Conservation (phyloP, 2,329 filamentous ascomycete genomes). For the Fusarium sp. region DNA sequence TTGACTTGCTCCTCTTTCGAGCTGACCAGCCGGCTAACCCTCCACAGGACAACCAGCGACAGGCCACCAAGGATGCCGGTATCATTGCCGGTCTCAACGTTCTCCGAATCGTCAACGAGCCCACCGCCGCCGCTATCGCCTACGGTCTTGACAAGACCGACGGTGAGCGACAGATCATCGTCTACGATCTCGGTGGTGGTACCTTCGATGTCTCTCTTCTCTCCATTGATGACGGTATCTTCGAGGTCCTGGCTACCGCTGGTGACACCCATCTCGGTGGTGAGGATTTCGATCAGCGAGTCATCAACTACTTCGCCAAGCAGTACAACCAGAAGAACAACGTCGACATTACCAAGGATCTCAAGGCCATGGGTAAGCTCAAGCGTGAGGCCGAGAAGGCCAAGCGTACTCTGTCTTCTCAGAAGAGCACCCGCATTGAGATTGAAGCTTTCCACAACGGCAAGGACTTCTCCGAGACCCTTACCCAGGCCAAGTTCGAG, state of each 20-base stretch:
- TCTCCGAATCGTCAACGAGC: constrained; percentile 96
- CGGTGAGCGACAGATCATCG: constrained; percentile 87
- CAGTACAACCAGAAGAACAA: constrained; percentile 98
- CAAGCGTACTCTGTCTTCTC: constrained; percentile 95
- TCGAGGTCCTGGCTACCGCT: constrained; percentile 92
- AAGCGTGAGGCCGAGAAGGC: constrained; percentile 99
- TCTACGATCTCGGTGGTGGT: constrained; percentile 94
- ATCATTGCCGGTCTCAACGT: constrained; percentile 92
- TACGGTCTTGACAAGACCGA: constrained; percentile 91
- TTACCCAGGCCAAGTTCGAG: constrained; percentile 99
- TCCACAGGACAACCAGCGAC: constrained; percentile 82
- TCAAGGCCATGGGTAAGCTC: constrained; percentile 98
- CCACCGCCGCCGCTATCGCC: constrained; percentile 92
- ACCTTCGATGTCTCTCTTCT: constrained; percentile 95
- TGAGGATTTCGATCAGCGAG: constrained; percentile 98
- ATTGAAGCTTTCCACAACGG: constrained; percentile 97
- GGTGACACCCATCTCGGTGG: constrained; percentile 98
- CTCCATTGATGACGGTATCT: constrained; percentile 90
- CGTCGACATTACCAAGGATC: constrained; percentile 91
- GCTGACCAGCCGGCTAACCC: constrained; percentile 32
- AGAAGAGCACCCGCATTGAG: constrained; percentile 93
- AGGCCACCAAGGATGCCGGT: constrained; percentile 96
- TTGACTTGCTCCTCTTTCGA: not conserved
- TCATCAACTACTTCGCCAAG: constrained; percentile 97
- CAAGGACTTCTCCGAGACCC: constrained; percentile 97